A percentile compares a stretch with the other conserved stretches of the same genome.
These are phyloP conservation scores for Xylaria flabelliformis DNA, from an alignment of 495 filamentous ascomycete genomes.

Conservation along the genomic window DNA sequence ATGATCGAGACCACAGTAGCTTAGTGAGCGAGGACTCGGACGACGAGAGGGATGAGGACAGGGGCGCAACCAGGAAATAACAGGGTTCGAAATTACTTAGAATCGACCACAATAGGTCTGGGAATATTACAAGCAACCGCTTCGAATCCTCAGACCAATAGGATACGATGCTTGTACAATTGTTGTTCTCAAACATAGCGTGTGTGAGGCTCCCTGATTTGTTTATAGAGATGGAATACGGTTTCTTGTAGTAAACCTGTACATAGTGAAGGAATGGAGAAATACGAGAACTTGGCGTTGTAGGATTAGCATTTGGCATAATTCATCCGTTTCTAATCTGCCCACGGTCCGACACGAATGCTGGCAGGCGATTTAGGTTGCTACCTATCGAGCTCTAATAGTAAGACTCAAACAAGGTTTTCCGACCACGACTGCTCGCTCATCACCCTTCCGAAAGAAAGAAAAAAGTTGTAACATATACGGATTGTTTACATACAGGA, in stretches of 20 bases:
- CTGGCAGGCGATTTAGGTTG: not conserved
- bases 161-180: not conserved
- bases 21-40: conserved; percentile 35
- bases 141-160: not conserved
- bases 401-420: not conserved
- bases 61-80: not conserved
- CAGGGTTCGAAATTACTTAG: not conserved
- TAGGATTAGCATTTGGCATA: conserved; percentile 3
- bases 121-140: not conserved
- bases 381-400: not conserved
- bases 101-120: not conserved
- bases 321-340: not conserved
- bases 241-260: conserved; percentile 12
- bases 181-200: not conserved
- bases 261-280: conserved; percentile 13
- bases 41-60: conserved; percentile 20
- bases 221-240: conserved; percentile 3
- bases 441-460: not conserved
- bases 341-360: not conserved
- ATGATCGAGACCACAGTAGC: conserved; percentile 47
- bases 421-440: not conserved
- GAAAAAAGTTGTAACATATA: not conserved
- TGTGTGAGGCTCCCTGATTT: not conserved
- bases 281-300: not conserved
- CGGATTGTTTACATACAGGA: not conserved